Evolutionary conservation across 768 basidiomycete species (phyloP).

Genomic region (Pulveroboletus ravenelii): DNA sequence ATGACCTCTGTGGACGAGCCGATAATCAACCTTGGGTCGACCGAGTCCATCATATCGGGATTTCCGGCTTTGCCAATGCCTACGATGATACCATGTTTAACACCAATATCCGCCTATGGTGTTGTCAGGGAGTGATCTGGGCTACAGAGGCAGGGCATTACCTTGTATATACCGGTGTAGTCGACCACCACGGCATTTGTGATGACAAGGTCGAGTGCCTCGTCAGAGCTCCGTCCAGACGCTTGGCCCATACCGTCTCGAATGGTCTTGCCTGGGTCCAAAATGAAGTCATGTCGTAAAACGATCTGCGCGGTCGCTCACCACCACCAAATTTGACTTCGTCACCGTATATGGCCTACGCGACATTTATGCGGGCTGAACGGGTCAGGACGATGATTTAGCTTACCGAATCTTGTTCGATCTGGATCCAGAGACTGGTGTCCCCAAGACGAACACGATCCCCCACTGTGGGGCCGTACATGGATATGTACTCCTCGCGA

Average conservation of each 20-base stretch:
- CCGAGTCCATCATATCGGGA: conserved; percentile 84
- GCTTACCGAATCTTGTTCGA: conserved; percentile 76
- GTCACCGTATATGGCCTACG: conserved; percentile 83
- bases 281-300: not conserved
- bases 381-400: not conserved
- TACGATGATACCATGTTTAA: conserved; percentile 75
- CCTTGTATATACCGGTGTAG: conserved; percentile 95
- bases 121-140: conserved; percentile 1
- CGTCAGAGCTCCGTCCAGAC: conserved; percentile 58
- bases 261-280: conserved; percentile 74
- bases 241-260: conserved; percentile 98
- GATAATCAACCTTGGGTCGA: conserved; percentile 67
- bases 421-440: conserved; percentile 85
- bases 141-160: conserved; percentile 20
- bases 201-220: conserved; percentile 86
- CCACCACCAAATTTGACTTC: conserved; percentile 98
- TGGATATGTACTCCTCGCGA: conserved; percentile 76
- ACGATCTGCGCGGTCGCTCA: conserved; percentile 21
- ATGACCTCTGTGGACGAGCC: conserved; percentile 94
- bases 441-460: conserved; percentile 88
- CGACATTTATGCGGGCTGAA: not conserved
- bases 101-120: conserved; percentile 85
- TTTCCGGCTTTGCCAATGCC: conserved; percentile 98
- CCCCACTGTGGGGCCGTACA: conserved; percentile 94
- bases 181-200: conserved; percentile 94